Conservation (phyloP, 2,329 filamentous ascomycete species). For the Cladosporium sp. region DNA sequence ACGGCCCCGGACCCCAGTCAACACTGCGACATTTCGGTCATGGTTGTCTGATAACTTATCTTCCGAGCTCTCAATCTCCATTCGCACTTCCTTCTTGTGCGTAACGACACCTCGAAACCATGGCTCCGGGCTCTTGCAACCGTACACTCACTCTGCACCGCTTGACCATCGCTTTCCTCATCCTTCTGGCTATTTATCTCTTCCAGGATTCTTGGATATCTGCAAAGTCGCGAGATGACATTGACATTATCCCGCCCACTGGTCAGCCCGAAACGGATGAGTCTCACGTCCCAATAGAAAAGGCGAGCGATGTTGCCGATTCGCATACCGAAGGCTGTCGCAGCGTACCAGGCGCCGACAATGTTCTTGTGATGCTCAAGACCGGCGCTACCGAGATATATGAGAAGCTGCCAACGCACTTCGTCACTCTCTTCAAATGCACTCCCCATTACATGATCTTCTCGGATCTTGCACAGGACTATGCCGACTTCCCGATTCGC, state of each 20-base stretch:
- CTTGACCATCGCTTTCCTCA: constrained; percentile 28
- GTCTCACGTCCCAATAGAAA: neutral
- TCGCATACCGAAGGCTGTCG: constrained; percentile 23
- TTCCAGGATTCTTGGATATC: constrained; percentile 32
- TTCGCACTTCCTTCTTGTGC: neutral
- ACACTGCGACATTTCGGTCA: neutral
- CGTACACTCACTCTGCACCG: constrained; percentile 28
- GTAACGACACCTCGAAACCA: neutral
- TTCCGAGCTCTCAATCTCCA: neutral
- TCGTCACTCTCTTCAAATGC: constrained; percentile 57
- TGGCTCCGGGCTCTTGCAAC: constrained; percentile 9
- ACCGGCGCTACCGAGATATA: constrained; percentile 60
- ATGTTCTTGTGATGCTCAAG: constrained; percentile 59
- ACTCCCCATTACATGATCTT: constrained; percentile 46
- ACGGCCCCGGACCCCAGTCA: neutral
- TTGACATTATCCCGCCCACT: neutral
- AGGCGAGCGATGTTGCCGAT: neutral
- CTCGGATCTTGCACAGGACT: constrained; percentile 52
- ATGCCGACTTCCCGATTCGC: constrained; percentile 43
- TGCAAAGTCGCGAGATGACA: constrained; percentile 3
- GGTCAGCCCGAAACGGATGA: neutral
- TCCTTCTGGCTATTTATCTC: constrained; percentile 29
- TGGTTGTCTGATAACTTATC: constrained; percentile 3
- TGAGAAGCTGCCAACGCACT: constrained; percentile 58
- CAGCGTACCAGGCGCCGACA: constrained; percentile 39